Percentiles rank a stretch among this genome's conserved stretches.
phyloP scores from a whole-genome alignment of 345 rosid species.

The Aquilaria sinensis region DNA sequence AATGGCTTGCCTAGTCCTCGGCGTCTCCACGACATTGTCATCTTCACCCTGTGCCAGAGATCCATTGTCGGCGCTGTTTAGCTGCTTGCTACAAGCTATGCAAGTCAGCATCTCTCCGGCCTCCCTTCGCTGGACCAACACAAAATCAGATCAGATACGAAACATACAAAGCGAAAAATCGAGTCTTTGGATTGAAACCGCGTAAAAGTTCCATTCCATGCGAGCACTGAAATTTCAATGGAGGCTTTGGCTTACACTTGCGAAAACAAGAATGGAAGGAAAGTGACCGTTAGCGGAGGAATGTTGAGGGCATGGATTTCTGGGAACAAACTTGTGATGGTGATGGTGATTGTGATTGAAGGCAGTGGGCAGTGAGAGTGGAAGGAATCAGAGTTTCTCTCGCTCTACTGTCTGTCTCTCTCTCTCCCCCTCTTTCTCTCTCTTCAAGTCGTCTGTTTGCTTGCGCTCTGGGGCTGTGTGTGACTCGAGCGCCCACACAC shows the following conservation, averaged over 20 bases:
- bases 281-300: conserved; percentile 39
- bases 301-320: conserved; percentile 24
- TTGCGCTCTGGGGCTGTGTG: no score
- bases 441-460: background rate
- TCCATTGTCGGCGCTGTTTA: conserved; percentile 36
- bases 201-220: no score
- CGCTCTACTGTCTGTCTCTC: conserved; percentile 8
- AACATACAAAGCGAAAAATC: background rate
- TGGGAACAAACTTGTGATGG: background rate
- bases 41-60: conserved; percentile 48
- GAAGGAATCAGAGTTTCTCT: background rate
- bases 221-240: no score
- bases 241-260: background rate
- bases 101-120: conserved; percentile 73
- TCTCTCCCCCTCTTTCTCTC: conserved; percentile 13
- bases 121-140: conserved; percentile 11
- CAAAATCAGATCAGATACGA: conserved; percentile 24
- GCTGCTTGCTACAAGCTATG: conserved; percentile 82
- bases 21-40: conserved; percentile 54
- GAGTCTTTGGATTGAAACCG: no score
- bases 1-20: conserved; percentile 66
- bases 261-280: conserved; percentile 3
- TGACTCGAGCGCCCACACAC: conserved; percentile 6
- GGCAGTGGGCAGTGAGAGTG: background rate
- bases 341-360: background rate